Base-by-base conservation (phyloP, 2,329 filamentous ascomycete genomes). In the Alternaria solani region DNA sequence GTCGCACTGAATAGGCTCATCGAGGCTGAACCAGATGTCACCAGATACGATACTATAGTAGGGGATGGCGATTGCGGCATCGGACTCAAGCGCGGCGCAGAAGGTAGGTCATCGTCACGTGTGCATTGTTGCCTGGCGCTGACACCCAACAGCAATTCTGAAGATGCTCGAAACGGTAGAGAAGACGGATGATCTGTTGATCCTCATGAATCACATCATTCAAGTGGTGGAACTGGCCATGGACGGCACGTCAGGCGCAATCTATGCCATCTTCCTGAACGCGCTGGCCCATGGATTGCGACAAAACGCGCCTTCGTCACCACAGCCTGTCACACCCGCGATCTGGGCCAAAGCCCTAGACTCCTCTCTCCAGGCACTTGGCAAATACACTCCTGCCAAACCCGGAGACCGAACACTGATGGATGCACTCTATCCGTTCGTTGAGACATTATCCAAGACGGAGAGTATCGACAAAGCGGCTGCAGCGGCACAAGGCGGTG, bases 21-120 rank as follows among this genome's bases (percentile, higher is more conserved):
- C 63, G 83, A 81, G 0, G 89, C 84, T 1, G 89, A 92, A 71
- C 84, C 87, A 8, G 84, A 89, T 42, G 82, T 91, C 55, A 91
- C 89, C 11, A 85, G 81, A 55, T 91, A 85, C 72, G 89, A 91
- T 73, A 96, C 92, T 0, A 87, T 95, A 12, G 92, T 96, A 25
- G 93, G 93, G 42, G 93, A 97, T 74, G 93, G 93, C 47, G 93
- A 97, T 79, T 97, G 93, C 72, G 93, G 93, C 9, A 91, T 93
- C 59, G 92, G 92, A 5, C 82, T 97, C 62, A 93, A 92, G 81
- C 88, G 93, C 63, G 93, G 93, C 49, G 93, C 93, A n/a, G 90
- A 96, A 84, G 87, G 77, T 78, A 58, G 52, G 73, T 63, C 49
- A 83, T 56, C 9, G 23, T 66, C 64, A 67, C 85, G 61, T 70